phyloP scores from a whole-genome alignment of 495 filamentous ascomycete species.

The Xylaria scruposa region DNA sequence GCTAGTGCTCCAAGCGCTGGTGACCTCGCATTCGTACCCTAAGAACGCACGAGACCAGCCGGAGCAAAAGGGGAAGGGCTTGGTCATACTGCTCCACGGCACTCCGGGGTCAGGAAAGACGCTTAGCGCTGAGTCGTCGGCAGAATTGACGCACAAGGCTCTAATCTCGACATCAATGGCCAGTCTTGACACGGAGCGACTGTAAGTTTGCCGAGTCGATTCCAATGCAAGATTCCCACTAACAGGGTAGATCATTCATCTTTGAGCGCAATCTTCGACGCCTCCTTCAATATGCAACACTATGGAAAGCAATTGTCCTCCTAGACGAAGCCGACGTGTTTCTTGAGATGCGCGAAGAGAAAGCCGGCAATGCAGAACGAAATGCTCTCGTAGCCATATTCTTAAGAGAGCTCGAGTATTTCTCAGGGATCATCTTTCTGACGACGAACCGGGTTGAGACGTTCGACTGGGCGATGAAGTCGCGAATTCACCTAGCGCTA shows the following conservation, averaged over 20 bases:
- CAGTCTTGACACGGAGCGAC: slow-evolving; percentile 18
- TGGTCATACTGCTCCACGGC: slow-evolving; percentile 56
- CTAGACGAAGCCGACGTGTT: slow-evolving; percentile 79
- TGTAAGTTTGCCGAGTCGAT: slow-evolving; percentile 71
- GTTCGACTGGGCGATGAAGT: slow-evolving; percentile 61
- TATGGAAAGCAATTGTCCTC: slow-evolving; percentile 78
- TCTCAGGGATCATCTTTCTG: slow-evolving; percentile 48
- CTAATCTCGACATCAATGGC: slow-evolving; percentile 38
- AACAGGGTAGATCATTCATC: slow-evolving; percentile 71
- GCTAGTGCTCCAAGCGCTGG: slow-evolving; percentile 76
- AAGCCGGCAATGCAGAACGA: slow-evolving; percentile 63
- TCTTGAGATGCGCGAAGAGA: slow-evolving; percentile 69
- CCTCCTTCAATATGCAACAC: slow-evolving; percentile 81
- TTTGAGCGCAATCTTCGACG: slow-evolving; percentile 75
- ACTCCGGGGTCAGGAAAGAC: slow-evolving; percentile 61
- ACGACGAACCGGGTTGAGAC: slow-evolving; percentile 53
- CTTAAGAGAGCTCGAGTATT: slow-evolving; percentile 49
- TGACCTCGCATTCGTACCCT: slow-evolving; percentile 64
- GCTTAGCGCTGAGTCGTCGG: slow-evolving; percentile 52
- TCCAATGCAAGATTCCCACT: slow-evolving; percentile 76
- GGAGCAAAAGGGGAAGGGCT: slow-evolving; percentile 65
- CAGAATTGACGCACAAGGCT: slow-evolving; percentile 48
- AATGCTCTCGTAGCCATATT: slow-evolving; percentile 66
- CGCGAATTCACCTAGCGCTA: slow-evolving; percentile 50
- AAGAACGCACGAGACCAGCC: slow-evolving; percentile 68